Evolutionary conservation across 768 basidiomycete genomes (phyloP), one percentile per base, ranked within the genome.

Genomic region (Phlebiopsis gigantea): DNA sequence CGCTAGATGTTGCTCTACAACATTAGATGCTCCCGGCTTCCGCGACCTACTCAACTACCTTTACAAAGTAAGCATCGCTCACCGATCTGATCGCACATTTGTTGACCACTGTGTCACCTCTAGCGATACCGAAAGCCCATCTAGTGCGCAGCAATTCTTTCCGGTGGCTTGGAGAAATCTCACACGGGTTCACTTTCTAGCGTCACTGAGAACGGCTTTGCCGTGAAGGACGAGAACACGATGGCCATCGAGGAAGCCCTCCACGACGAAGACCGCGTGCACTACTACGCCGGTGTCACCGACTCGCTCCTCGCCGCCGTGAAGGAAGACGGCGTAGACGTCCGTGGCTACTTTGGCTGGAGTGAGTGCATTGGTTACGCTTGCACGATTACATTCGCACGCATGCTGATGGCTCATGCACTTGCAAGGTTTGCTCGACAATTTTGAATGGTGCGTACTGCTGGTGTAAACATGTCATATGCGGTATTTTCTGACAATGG

Each of bases 191-290:
- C 25, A 25, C 14, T 29, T 30, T 26, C 9, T 50, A 84, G 83
- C 62, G 82, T 87, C n/a, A 88, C 85, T 1, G 85, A 89, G 71
- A 88, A 88, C 63, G 84, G 85, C 0, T 87, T 87, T 64, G 79
- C 84, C 10, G 82, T 87, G 51, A 86, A 85, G 66, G 76, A 80
- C 57, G 87, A 88, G 68, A 78, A 73, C 65, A 69, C 63, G 46
- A 74, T 79, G 71, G 71, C 83, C 1, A 62, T 80, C 6, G 79
- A 81, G 54, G 71, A 81, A 57, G 83, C 80, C 9, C 59, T 84
- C 24, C 69, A 78, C 24, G 85, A 87, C 65, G 69, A 66, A n/a
- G 84, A 83, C 62, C 83, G 86, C 39, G 79, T 87, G 55, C 75
- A 82, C 61, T 88, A 86, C 69, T 88, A 84, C 75, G 71, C 73